phyloP scores from a whole-genome alignment of 805 yeast species.

The Candida coleopterorum region DNA sequence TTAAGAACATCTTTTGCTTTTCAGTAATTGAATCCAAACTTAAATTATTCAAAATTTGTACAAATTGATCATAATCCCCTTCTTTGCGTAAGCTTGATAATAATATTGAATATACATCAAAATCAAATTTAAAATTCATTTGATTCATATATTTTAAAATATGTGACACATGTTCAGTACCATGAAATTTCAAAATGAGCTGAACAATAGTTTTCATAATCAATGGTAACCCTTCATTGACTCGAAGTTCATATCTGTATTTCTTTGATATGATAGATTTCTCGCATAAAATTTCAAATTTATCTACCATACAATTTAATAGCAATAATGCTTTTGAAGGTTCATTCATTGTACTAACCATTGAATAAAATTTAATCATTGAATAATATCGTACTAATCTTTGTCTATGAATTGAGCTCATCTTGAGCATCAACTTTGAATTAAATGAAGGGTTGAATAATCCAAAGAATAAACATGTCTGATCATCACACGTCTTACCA shows the following conservation, averaged over 20 bases:
- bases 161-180: slow-evolving; percentile 26
- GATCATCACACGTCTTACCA: background rate
- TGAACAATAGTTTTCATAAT: slow-evolving; percentile 25
- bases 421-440: background rate
- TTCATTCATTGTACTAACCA: slow-evolving; percentile 18
- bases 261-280: background rate
- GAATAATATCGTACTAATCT: slow-evolving; percentile 1
- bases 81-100: slow-evolving; percentile 26
- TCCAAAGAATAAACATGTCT: background rate
- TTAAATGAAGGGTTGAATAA: slow-evolving; percentile 1
- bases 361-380: background rate
- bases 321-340: slow-evolving; percentile 30
- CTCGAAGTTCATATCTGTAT: slow-evolving; percentile 15
- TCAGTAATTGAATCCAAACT: slow-evolving; percentile 16
- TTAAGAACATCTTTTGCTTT: slow-evolving; percentile 17
- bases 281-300: slow-evolving; percentile 27
- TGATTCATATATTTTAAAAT: slow-evolving; percentile 29
- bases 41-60: slow-evolving; percentile 28
- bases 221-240: slow-evolving; percentile 19
- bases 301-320: slow-evolving; percentile 31
- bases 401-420: background rate
- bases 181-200: slow-evolving; percentile 35
- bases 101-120: slow-evolving; percentile 22
- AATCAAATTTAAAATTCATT: slow-evolving; percentile 20
- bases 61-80: slow-evolving; percentile 29